A percentile compares a stretch with the other conserved stretches of the same genome.
phyloP scores from a whole-genome alignment of 768 basidiomycete genomes.

The Russula virescens region DNA sequence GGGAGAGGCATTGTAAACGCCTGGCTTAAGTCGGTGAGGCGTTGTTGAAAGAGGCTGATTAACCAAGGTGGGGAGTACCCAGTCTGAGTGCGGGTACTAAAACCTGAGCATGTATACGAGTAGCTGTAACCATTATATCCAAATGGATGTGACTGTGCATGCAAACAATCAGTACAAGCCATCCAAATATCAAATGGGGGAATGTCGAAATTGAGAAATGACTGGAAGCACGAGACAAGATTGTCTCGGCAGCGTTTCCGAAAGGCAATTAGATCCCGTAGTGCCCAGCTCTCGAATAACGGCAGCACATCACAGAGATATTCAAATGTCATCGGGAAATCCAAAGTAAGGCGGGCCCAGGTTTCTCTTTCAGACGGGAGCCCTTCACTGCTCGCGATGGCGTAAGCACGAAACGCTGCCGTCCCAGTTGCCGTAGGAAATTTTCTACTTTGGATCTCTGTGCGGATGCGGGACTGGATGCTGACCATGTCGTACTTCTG shows the following conservation, averaged over 20 bases:
- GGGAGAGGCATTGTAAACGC: neutral
- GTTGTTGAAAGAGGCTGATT: neutral
- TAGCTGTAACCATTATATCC: too few species aligned
- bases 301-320: neutral
- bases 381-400: neutral
- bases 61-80: neutral
- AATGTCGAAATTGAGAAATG: neutral
- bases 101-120: neutral
- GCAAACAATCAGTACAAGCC: neutral
- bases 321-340: neutral
- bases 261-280: neutral
- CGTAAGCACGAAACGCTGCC: slow-evolving; percentile 8
- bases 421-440: neutral
- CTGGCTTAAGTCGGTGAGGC: neutral
- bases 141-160: too few species aligned
- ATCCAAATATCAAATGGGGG: neutral
- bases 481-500: slow-evolving; percentile 27
- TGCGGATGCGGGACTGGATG: neutral
- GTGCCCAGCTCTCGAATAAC: neutral
- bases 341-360: neutral
- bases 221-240: neutral
- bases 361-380: neutral
- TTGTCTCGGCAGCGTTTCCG: neutral
- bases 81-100: too few species aligned
- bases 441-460: neutral